Percentiles rank a stretch among this genome's conserved stretches.
Evolutionary conservation across 139 green algal genomes (phyloP).

Genomic region (Coccomyxa sp.): DNA sequence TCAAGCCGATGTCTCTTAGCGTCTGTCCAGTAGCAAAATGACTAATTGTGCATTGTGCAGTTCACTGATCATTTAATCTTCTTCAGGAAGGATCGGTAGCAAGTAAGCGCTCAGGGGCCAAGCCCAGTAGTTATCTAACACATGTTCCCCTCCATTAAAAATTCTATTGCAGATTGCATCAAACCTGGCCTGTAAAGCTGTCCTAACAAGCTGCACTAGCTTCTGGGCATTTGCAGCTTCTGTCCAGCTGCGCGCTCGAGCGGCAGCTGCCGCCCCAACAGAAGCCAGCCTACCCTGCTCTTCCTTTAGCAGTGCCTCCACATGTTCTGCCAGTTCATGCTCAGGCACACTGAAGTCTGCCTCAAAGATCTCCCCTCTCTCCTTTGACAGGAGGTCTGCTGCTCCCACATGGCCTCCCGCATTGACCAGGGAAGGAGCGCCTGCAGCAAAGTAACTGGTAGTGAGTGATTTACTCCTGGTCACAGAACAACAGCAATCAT

Average conservation of each 20-base stretch:
- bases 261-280: slow-evolving; percentile 20
- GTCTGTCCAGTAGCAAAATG: too few species aligned
- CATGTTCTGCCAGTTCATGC: neutral
- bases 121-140: too few species aligned
- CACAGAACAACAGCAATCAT: too few species aligned
- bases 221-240: slow-evolving; percentile 44
- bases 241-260: slow-evolving; percentile 41
- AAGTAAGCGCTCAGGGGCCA: too few species aligned
- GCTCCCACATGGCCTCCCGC: slow-evolving; percentile 49
- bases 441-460: slow-evolving; percentile 24
- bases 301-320: neutral
- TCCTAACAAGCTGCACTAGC: slow-evolving; percentile 14
- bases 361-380: slow-evolving; percentile 40
- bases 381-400: slow-evolving; percentile 46
- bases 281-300: slow-evolving; percentile 10
- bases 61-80: too few species aligned
- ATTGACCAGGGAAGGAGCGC: slow-evolving; percentile 59
- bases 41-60: too few species aligned
- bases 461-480: neutral
- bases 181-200: too few species aligned
- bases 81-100: too few species aligned
- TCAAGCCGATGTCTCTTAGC: too few species aligned
- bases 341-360: neutral
- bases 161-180: too few species aligned
- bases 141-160: too few species aligned